Conservation (phyloP, 2,329 filamentous ascomycete species). For the Macrophomina tecta region DNA sequence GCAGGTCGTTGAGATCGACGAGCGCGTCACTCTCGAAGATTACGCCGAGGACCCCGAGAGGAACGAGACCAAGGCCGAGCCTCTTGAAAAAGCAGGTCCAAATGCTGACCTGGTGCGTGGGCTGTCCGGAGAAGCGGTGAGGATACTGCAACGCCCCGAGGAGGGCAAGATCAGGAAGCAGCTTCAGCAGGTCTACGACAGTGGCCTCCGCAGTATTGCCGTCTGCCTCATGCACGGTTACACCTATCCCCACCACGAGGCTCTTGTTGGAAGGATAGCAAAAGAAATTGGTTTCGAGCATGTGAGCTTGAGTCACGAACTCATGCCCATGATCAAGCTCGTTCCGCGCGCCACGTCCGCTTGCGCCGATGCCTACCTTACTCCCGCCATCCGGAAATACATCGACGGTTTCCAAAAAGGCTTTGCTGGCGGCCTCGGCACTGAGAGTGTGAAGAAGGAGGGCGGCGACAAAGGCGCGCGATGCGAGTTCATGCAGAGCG, state of each 20-base stretch:
- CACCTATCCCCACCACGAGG: conserved; percentile 87
- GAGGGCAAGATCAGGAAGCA: conserved; percentile 63
- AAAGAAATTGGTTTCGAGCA: conserved; percentile 82
- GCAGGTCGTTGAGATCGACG: conserved; percentile 84
- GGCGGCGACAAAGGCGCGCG: conserved; percentile 71
- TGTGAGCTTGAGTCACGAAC: conserved; percentile 78
- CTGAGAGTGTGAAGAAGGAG: conserved; percentile 72
- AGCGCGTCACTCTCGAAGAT: conserved; percentile 88
- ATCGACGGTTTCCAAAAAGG: conserved; percentile 78
- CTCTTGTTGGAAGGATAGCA: conserved; percentile 76
- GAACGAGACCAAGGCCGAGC: conserved; percentile 60
- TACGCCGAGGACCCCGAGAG: conserved; percentile 86
- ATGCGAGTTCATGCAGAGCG: conserved; percentile 95
- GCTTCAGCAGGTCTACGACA: conserved; percentile 70
- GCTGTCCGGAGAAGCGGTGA: conserved; percentile 75
- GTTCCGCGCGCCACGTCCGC: conserved; percentile 77
- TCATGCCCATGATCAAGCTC: conserved; percentile 90
- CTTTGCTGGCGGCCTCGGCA: conserved; percentile 81
- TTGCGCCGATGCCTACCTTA: conserved; percentile 80
- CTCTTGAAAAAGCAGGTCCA: conserved; percentile 52
- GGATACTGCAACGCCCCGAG: conserved; percentile 69
- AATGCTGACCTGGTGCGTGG: conserved; percentile 69
- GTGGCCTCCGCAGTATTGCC: conserved; percentile 79
- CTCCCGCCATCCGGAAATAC: conserved; percentile 79
- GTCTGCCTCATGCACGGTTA: conserved; percentile 94